These are phyloP conservation scores for Beauveria varroae DNA, from an alignment of 2,329 filamentous ascomycete species.

Conservation along the genomic window DNA sequence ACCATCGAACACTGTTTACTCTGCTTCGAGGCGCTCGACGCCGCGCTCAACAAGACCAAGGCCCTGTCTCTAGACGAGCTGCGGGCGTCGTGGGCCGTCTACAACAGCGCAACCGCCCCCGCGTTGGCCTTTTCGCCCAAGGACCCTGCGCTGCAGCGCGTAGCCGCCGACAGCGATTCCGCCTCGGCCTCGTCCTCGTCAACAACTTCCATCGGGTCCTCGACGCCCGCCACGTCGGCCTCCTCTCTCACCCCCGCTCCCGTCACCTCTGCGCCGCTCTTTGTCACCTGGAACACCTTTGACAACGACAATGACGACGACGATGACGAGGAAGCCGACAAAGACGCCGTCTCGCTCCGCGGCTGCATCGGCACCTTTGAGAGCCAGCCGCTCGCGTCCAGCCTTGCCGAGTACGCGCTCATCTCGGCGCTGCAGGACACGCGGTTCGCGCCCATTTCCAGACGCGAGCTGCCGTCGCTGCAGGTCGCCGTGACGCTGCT, in stretches of 20 bases:
- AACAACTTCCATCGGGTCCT: slow-evolving; percentile 26
- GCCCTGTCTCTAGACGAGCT: slow-evolving; percentile 61
- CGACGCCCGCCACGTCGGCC: slow-evolving; percentile 36
- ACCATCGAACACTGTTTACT: slow-evolving; percentile 78
- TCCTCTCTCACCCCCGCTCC: slow-evolving; percentile 20
- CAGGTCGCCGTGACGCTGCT: slow-evolving; percentile 72
- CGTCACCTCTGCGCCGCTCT: slow-evolving; percentile 60
- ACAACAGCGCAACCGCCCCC: slow-evolving; percentile 17
- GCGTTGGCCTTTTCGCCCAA: slow-evolving; percentile 21
- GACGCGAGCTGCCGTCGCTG: slow-evolving; percentile 47
- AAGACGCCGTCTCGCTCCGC: slow-evolving; percentile 60
- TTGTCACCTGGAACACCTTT: slow-evolving; percentile 89
- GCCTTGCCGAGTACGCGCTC: slow-evolving; percentile 72
- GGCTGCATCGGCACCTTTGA: slow-evolving; percentile 97
- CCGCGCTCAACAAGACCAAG: slow-evolving; percentile 63
- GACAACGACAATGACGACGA: slow-evolving; percentile 39
- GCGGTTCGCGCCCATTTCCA: slow-evolving; percentile 50
- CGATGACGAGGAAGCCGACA: slow-evolving; percentile 28
- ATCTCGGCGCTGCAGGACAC: slow-evolving; percentile 64
- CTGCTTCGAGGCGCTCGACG: slow-evolving; percentile 82
- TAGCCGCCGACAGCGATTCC: slow-evolving; percentile 23
- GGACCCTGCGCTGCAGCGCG: slow-evolving; percentile 35
- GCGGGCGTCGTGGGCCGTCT: slow-evolving; percentile 54
- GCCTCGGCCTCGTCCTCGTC: slow-evolving; percentile 30
- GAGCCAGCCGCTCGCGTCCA: slow-evolving; percentile 61